These are phyloP conservation scores for Neonectria magnoliae DNA, from an alignment of 2,329 filamentous ascomycete species.

Conservation along the genomic window DNA sequence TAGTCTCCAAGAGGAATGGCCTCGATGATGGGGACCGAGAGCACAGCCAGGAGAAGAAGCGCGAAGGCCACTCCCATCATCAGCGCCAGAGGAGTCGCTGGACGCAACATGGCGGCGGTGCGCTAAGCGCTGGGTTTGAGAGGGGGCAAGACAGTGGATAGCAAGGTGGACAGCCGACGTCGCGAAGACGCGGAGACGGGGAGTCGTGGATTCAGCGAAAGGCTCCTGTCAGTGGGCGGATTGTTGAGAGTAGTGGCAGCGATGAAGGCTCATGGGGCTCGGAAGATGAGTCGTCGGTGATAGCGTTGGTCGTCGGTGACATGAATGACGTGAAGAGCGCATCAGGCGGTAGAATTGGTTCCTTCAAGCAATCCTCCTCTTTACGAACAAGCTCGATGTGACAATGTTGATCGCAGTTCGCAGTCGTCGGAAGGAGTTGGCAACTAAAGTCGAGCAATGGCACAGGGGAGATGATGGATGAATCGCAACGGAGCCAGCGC, in stretches of 20 bases:
- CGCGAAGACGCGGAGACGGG: slow-evolving; percentile 35
- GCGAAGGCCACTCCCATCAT: slow-evolving; percentile 87
- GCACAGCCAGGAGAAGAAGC: slow-evolving; percentile 83
- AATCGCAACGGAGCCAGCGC: slow-evolving; percentile 19
- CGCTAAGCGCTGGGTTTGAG: slow-evolving; percentile 33
- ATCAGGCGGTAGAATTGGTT: background rate
- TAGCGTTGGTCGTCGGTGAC: slow-evolving; percentile 11
- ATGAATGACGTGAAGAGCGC: slow-evolving; percentile 14
- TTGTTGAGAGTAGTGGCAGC: slow-evolving; percentile 9
- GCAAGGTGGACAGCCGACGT: slow-evolving; percentile 32
- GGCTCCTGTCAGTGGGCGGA: slow-evolving; percentile 4
- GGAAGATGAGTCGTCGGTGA: slow-evolving; percentile 10
- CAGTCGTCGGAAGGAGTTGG: background rate
- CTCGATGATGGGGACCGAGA: slow-evolving; percentile 92
- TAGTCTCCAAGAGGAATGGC: slow-evolving; percentile 84
- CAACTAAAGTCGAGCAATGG: background rate
- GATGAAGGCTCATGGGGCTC: slow-evolving; percentile 2
- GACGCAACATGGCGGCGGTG: slow-evolving; percentile 78
- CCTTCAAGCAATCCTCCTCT: slow-evolving; percentile 10
- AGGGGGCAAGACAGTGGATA: slow-evolving; percentile 18
- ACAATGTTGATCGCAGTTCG: slow-evolving; percentile 4
- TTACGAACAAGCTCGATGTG: background rate
- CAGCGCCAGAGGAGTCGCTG: slow-evolving; percentile 89
- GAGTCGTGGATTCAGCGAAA: slow-evolving; percentile 2
- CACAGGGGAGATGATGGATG: background rate